Evolutionary conservation across 352 stramenopile genomes (phyloP).

Genomic region (Phytophthora constricta): DNA sequence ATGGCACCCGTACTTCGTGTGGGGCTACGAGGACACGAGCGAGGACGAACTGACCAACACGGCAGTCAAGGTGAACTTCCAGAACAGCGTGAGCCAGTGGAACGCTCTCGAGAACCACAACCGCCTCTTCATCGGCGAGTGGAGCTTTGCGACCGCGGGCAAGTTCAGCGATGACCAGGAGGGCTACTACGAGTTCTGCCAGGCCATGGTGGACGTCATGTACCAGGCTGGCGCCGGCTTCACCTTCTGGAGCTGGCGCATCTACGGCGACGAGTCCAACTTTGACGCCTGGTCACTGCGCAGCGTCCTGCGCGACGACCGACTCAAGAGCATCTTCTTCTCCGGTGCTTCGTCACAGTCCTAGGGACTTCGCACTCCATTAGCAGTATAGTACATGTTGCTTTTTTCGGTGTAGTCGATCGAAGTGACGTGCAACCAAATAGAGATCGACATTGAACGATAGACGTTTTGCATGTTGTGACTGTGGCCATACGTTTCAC

Average conservation of each 20-base stretch:
- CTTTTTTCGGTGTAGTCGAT: slow-evolving; percentile 11
- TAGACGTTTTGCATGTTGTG: background rate
- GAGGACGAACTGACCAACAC: slow-evolving; percentile 57
- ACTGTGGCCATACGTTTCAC: background rate
- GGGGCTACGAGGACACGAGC: slow-evolving; percentile 65
- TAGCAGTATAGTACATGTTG: background rate
- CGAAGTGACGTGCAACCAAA: slow-evolving; percentile 10
- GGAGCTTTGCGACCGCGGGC: slow-evolving; percentile 49
- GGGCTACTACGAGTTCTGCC: slow-evolving; percentile 58
- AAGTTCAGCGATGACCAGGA: slow-evolving; percentile 57
- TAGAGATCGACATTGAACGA: slow-evolving; percentile 24
- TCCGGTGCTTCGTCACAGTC: slow-evolving; percentile 12
- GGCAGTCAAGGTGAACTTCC: slow-evolving; percentile 50
- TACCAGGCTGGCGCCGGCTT: slow-evolving; percentile 61
- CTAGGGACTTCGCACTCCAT: background rate
- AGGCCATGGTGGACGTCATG: slow-evolving; percentile 60
- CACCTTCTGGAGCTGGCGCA: slow-evolving; percentile 77
- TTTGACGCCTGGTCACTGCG: slow-evolving; percentile 73
- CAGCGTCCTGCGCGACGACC: slow-evolving; percentile 58
- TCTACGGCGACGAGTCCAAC: slow-evolving; percentile 63
- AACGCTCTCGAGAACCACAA: slow-evolving; percentile 46
- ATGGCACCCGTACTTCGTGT: slow-evolving; percentile 86
- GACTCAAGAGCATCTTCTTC: slow-evolving; percentile 34
- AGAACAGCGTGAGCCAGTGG: slow-evolving; percentile 48
- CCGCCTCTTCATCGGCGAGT: slow-evolving; percentile 56